Base-by-base conservation (phyloP, 257 asterid genomes). In the Solanum pimpinellifolium region DNA sequence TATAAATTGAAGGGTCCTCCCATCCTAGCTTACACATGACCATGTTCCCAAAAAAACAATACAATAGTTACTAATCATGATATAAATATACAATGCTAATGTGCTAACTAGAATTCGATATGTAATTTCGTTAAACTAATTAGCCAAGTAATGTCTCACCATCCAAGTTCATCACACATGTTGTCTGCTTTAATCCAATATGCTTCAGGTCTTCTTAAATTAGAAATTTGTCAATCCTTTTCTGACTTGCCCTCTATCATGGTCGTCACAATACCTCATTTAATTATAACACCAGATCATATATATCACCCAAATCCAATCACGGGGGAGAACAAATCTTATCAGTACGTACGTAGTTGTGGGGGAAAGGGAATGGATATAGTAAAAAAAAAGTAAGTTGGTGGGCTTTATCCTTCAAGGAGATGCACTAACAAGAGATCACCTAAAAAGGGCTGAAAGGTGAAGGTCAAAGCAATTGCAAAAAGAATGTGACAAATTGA, bases 381-480 rank as follows among this genome's bases (percentile, higher is more conserved):
- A 46, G 31, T 46, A 3, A 47, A 80, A 78, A 78, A 76, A 52
- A 52, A 6, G 10, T 15, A 46, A 46, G 84, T 46, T 46, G 84
- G 84, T 77, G 62, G 65, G 84, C 15, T 77, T 85, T 83, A 75
- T 66, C 62, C 72, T 37, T 76, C 18, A 80, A 56, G 68, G 59
- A 78, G 39, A 83, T 14, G 75, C 60, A 25, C 31, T 31, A 89
- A 33, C 87, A 83, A 84, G 60, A 41, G 76, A 89, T 75, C 52
- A 86, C 98, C 93, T 93, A 89, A 93, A 95, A 95, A 95, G 98
- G 93, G 96, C 89, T 92, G 98, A 95, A 95, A 95, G 97, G 83
- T 89, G 88, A 87, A 93, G 94, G 93, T 92, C 95, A 92, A 94
- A 90, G 84, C 90, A 82, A 90, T 92, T 76, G 91, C 87, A 82